Base-by-base conservation (phyloP, 495 filamentous ascomycete genomes). In the Talaromyces nanjingensis region DNA sequence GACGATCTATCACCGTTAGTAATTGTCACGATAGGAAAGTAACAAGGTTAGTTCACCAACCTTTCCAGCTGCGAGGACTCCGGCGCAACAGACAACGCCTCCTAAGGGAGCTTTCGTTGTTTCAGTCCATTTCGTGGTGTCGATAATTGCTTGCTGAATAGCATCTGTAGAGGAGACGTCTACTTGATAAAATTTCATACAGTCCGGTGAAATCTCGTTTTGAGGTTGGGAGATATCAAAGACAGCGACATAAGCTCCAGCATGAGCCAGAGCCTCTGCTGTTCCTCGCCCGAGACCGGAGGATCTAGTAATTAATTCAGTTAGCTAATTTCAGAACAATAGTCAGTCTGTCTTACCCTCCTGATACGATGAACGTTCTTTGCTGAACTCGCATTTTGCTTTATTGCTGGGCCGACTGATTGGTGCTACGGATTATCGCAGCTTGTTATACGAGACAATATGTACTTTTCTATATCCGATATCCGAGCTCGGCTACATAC, bases 211-310 rank as follows among this genome's bases (percentile, higher is more conserved):
- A 74, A 68, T 20, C 69, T 61, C 58, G 82, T 84, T 54, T 74
- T 74, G 8, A 16, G 83, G 80, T 34, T 77, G 76, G 70, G 88
- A 86, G 59, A 89, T 71, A 73, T 91, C 88, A 8, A 91, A 76
- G 57, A 90, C 76, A 16, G 85, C 81, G 54, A 80, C 82, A 71
- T 85, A 81, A 31, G 81, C 88, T 65, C 86, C 86, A 22, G 66
- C 65, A 1, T 71, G 65, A 71, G 80, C 76, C 53, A 90, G 79
- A 56, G 83, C 77, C 57, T 72, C 75, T 37, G 82, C 86, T 57
- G 81, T 83, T 49, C 87, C 85, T 56, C 77, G 77, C 59, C 85
- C 88, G 14, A 91, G 81, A 37, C 87, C 88, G 9, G 87, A 89
- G 31, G 86, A 49, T 37, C 27, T 54, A 54, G 1, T 20, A 54